Evolutionary conservation across 768 basidiomycete genomes (phyloP).

Genomic region (Psilocybe cyanescens): DNA sequence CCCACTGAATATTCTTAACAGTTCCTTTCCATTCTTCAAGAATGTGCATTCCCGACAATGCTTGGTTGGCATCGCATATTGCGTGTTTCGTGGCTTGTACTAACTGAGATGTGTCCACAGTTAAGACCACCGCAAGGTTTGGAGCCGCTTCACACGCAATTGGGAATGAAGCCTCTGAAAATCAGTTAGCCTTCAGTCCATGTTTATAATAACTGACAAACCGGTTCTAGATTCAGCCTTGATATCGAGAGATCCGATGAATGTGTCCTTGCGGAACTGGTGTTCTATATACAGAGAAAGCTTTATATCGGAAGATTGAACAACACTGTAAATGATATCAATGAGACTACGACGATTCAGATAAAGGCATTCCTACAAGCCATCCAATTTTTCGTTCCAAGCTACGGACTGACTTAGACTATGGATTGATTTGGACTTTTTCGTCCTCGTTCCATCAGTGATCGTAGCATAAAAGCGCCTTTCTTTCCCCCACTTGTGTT

Average conservation of each 20-base stretch:
- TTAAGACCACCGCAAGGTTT: not conserved
- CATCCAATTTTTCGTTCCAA: constrained; percentile 3
- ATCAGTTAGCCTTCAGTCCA: too few species aligned
- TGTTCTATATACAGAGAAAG: too few species aligned
- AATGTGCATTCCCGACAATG: not conserved
- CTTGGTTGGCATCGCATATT: not conserved
- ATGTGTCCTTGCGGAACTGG: too few species aligned
- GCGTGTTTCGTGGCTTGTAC: not conserved
- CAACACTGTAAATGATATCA: not conserved
- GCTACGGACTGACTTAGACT: not conserved
- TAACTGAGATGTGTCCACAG: not conserved
- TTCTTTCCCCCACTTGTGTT: not conserved
- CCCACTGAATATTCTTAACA: not conserved
- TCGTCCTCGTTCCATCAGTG: not conserved
- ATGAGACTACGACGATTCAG: too few species aligned
- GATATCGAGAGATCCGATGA: too few species aligned
- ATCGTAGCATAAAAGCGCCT: constrained; percentile 4
- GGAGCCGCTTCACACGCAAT: not conserved
- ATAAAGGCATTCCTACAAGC: not conserved
- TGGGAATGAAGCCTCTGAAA: too few species aligned
- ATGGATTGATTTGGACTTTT: not conserved
- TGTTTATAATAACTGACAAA: too few species aligned
- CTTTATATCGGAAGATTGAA: not conserved
- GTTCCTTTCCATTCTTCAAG: not conserved
- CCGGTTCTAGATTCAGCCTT: too few species aligned